Evolutionary conservation across 805 yeast genomes (phyloP).

Genomic region (Lachancea sp.): DNA sequence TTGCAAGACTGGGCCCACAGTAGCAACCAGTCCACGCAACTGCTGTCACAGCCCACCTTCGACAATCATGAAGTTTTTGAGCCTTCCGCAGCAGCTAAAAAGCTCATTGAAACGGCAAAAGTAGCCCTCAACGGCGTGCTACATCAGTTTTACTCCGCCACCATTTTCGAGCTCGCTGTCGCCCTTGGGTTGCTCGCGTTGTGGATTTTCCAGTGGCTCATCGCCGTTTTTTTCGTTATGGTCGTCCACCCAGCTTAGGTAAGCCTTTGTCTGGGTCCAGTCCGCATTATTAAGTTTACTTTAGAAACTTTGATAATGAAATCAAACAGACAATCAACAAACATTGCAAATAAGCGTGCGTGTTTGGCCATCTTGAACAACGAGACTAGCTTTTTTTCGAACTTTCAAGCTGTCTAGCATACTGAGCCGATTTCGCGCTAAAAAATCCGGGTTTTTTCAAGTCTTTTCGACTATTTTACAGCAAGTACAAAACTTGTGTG

Average conservation of each 20-base stretch:
- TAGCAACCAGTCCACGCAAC: conserved; percentile 9
- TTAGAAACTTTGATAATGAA: too few relatives aligned
- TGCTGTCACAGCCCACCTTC: neutral
- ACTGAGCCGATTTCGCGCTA: too few relatives aligned
- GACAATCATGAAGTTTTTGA: conserved; percentile 13
- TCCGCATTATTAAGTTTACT: too few relatives aligned
- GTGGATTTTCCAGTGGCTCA: conserved; percentile 43
- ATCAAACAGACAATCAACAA: too few relatives aligned
- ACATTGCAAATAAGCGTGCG: too few relatives aligned
- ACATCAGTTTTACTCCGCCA: conserved; percentile 29
- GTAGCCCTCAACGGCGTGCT: conserved; percentile 8
- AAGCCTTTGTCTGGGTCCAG: neutral
- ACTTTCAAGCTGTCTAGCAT: too few relatives aligned
- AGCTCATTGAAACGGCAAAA: conserved; percentile 1
- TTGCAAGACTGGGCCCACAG: neutral
- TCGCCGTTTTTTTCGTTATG: conserved; percentile 26
- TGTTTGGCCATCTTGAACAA: too few relatives aligned
- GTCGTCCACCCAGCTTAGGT: neutral
- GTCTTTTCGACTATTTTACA: too few relatives aligned
- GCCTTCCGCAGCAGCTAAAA: neutral
- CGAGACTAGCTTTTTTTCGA: too few relatives aligned
- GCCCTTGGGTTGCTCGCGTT: conserved; percentile 39
- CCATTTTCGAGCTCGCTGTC: conserved; percentile 43
- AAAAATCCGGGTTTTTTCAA: too few relatives aligned
- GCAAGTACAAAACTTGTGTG: too few relatives aligned